Evolutionary conservation across 371 early-diverging fungal species (phyloP), one percentile per base, ranked within the genome.

Genomic region (Basidiobolus heterosporus): DNA sequence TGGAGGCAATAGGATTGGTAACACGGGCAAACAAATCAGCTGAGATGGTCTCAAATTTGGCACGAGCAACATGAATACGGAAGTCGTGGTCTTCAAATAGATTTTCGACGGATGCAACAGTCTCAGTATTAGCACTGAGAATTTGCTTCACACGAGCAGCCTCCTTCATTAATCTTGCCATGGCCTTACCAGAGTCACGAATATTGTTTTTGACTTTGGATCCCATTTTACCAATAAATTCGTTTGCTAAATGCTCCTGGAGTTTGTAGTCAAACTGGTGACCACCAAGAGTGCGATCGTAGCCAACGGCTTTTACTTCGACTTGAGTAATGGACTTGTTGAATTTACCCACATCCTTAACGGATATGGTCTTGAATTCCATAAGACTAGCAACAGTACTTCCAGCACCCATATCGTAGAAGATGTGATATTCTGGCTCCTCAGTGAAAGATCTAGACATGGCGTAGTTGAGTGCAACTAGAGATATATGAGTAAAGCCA

Each of bases 361-460:
- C 60, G 21, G 66, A 65, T 11, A 64, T 56, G 14, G 70, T 69
- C n/a, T 78, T 68, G 62, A 94, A 91, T 11, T 71, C 67, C 2
- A 84, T 87, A 22, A 97, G 67, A 3, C 90, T 80, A 7, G 87
- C 94, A 7, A 74, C 80, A 1, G 96, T 92, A 51, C 82, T 85
- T 7, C 91, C 89, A 13, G 96, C 93, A 3, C 98, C 98, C 86
- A 93, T 86, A 66, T 95, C 96, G 58, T 82, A 92, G 58, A 95
- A 88, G 46, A 95, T 62, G 57, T 92, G 89, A 55, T 79, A 69
- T 53, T 91, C 82, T 4, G 82, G 74, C 24, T 70, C 70, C 38
- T 63, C 57, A 5, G 68, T 64, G 55, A 91, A 85, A 7, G 69
- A 65, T 36, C 82, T 65, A 19, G 60, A 51, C 59, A 87, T 77